Base-by-base conservation (phyloP, 2,329 filamentous ascomycete genomes). In the Paraphoma sp. region DNA sequence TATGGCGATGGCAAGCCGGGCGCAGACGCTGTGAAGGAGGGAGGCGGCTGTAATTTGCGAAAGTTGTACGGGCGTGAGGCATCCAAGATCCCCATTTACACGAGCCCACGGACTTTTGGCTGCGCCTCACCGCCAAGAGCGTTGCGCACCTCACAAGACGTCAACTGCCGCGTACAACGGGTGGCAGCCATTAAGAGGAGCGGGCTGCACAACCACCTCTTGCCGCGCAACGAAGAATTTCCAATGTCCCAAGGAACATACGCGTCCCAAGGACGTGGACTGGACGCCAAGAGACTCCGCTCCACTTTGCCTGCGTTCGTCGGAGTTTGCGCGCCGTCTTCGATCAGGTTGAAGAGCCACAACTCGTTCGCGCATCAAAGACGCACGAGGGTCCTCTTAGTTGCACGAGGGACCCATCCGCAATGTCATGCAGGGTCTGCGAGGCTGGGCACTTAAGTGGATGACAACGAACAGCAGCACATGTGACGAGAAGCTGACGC, bases 161-260 rank as follows among this genome's bases (percentile, higher is more conserved):
- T 68, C 55, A 67, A 69, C 60, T 52, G 63, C 65, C 63, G 63
- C 65, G 67, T 68, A 65, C 54, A 53, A 52, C 59, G 28, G 55
- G 52, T 62, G 59, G 54, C 59, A 51, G 43, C 41, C 54, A 33
- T 14, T 43, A 30, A n/a, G n/a, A 28, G 43, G 33, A 38, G 6
- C 29, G 29, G n/a, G 48, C 41, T 51, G 50, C 50, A 48, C 43
- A 28, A 42, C 33, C 12, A 33, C 45, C 43, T 47, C 33, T 45
- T 53, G 46, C 33, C 33, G 14, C 9, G 33, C 33, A 6, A 36
- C 47, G 29, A 47, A 41, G 48, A 40, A 7, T 45, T 42, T 31
- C 48, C 29, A 18, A 44, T 28, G 11, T 45, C 38, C 51, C 51
- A 51, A 48, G 48, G 33, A 12, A 42, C 45, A 11, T 58, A 49